phyloP scores from a whole-genome alignment of 2,329 filamentous ascomycete species.

The Clathrospora elynae region DNA sequence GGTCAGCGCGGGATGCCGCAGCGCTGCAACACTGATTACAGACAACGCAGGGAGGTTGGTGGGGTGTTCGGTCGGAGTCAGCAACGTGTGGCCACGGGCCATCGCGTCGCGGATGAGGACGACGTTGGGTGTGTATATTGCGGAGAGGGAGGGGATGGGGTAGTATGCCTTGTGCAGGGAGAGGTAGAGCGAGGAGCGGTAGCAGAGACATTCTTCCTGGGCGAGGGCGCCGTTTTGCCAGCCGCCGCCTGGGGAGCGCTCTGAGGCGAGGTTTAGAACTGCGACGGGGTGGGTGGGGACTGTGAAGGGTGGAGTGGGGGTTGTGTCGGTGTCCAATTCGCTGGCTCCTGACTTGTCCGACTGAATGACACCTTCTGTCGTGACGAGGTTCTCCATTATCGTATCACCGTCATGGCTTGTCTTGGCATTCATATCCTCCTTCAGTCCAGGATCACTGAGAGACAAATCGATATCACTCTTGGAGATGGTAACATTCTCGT shows the following conservation, averaged over 20 bases:
- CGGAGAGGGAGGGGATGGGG: conserved; percentile 57
- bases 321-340: not conserved
- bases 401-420: not conserved
- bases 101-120: conserved; percentile 62
- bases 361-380: not conserved
- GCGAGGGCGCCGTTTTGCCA: conserved; percentile 66
- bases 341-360: not conserved
- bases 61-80: conserved; percentile 42
- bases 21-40: conserved; percentile 65
- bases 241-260: conserved; percentile 63
- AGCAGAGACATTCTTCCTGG: conserved; percentile 73
- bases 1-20: conserved; percentile 50
- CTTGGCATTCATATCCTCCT: not conserved
- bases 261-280: conserved; percentile 70
- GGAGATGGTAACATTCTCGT: not conserved
- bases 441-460: too few relatives aligned
- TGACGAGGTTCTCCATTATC: not conserved
- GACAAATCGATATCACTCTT: not conserved
- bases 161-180: conserved; percentile 59
- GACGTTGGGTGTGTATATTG: conserved; percentile 65
- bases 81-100: conserved; percentile 54
- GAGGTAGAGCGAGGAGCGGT: conserved; percentile 61
- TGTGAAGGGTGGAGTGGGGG: conserved; percentile 3
- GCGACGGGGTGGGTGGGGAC: conserved; percentile 51
- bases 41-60: conserved; percentile 58